Conservation (phyloP, 2,329 filamentous ascomycete species). For the Phyllachora maydis region DNA sequence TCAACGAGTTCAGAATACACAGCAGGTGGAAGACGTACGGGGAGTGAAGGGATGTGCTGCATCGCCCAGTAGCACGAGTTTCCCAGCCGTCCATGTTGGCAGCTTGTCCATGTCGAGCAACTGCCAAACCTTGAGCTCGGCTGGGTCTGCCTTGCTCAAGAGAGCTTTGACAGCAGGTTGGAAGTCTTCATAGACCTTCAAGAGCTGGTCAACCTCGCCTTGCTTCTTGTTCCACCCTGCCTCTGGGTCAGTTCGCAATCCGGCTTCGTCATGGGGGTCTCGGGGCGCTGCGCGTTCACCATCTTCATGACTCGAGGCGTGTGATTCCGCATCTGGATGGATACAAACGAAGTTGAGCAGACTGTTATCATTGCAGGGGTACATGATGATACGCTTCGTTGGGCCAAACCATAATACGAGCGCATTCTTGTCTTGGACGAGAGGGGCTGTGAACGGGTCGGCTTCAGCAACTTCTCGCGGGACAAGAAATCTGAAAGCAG, state of each 20-base stretch:
- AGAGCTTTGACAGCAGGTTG: constrained; percentile 16
- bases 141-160: constrained; percentile 18
- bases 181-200: constrained; percentile 19
- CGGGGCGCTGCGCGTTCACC: constrained; percentile 1
- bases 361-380: constrained; percentile 21
- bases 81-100: constrained; percentile 28
- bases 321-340: constrained; percentile 22
- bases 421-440: constrained; percentile 10
- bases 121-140: constrained; percentile 32
- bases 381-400: constrained; percentile 22
- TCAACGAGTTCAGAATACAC: background rate
- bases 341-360: constrained; percentile 28
- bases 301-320: constrained; percentile 11
- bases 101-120: constrained; percentile 41
- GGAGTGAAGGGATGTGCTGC: constrained; percentile 49
- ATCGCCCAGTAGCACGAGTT: constrained; percentile 39
- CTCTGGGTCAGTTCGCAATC: constrained; percentile 3
- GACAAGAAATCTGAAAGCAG: constrained; percentile 35
- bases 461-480: constrained; percentile 11
- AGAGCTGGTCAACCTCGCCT: constrained; percentile 14
- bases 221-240: constrained; percentile 18
- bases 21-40: constrained; percentile 18
- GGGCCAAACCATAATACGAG: constrained; percentile 17
- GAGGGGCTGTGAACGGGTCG: constrained; percentile 13
- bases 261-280: background rate